Percentiles rank a stretch among this genome's conserved stretches.
Evolutionary conservation across 345 rosid genomes (phyloP).

Genomic region (Populus nigra): DNA sequence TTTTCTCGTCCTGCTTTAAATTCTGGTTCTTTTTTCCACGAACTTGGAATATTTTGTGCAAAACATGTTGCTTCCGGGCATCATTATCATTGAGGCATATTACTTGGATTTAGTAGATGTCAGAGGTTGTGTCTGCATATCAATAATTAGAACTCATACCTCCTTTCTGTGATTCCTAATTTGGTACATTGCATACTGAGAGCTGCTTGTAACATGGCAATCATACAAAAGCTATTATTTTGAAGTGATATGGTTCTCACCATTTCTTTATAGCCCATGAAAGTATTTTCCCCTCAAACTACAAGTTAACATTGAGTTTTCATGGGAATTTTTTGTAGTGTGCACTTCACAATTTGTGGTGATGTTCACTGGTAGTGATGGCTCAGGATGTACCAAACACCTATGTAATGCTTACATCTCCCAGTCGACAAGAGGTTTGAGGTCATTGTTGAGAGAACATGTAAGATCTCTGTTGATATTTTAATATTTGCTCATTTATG

Average conservation of each 20-base stretch:
- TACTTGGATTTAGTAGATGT: neutral
- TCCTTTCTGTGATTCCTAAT: neutral
- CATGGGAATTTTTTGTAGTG: conserved; percentile 42
- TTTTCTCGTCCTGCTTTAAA: conserved; percentile 8
- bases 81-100: neutral
- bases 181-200: neutral
- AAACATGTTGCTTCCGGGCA: neutral
- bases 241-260: neutral
- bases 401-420: conserved; percentile 74
- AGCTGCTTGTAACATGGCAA: neutral
- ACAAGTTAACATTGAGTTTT: conserved; percentile 17
- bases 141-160: neutral
- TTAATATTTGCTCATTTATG: neutral
- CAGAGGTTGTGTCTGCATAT: neutral
- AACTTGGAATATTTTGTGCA: neutral
- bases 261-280: neutral
- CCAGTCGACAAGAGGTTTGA: conserved; percentile 77
- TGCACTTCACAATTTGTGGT: conserved; percentile 86
- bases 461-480: conserved; percentile 48
- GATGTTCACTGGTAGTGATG: conserved; percentile 61
- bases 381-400: conserved; percentile 39
- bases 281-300: neutral
- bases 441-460: conserved; percentile 73
- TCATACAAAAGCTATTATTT: neutral
- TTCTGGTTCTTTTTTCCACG: neutral